Conservation (phyloP, 306 rosid genomes). For the Pyrus betulifolia region DNA sequence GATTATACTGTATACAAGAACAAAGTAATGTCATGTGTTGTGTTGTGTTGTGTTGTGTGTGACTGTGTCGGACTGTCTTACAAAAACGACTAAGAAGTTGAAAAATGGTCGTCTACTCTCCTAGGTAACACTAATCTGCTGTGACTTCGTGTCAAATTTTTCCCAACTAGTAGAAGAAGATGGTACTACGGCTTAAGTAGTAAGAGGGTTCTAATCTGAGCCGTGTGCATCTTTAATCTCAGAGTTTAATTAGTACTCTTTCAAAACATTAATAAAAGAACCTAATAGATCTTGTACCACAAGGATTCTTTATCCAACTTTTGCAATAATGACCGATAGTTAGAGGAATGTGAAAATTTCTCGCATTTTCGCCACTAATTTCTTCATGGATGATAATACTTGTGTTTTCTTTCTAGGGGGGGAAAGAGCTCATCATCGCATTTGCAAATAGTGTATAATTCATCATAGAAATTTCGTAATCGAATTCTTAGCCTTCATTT, state of each 20-base stretch:
- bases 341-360: neutral
- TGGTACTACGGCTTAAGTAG: neutral
- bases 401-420: too few species aligned
- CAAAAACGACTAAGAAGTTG: too few species aligned
- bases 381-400: neutral
- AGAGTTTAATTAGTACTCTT: too few species aligned
- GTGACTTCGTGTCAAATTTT: too few species aligned
- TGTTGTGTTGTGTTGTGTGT: too few species aligned
- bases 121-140: too few species aligned
- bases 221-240: neutral
- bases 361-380: neutral
- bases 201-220: neutral
- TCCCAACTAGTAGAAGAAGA: neutral
- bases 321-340: neutral
- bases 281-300: neutral
- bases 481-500: too few species aligned
- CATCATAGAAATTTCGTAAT: too few species aligned
- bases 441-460: too few species aligned
- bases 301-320: neutral
- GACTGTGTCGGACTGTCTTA: too few species aligned
- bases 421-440: too few species aligned
- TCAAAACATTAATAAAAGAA: neutral
- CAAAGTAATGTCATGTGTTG: neutral
- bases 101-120: too few species aligned
- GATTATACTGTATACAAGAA: neutral